Conservation (phyloP, 805 yeast species). For the Maudiozyma serrabonitensis region DNA sequence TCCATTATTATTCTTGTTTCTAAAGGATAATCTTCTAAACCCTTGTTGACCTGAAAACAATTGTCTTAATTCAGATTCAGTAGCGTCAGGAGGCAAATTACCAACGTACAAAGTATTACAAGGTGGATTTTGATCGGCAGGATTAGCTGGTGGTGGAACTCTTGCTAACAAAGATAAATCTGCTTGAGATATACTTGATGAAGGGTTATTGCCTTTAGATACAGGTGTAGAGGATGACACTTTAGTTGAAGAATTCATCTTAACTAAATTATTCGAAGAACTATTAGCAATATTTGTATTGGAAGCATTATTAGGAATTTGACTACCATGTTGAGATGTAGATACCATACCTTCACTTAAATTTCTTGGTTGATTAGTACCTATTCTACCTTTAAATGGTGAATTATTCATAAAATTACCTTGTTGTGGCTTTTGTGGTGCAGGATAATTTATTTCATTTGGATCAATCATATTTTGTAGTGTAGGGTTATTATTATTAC, state of each 20-base stretch:
- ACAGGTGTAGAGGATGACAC: conserved; percentile 3
- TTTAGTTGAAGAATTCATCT: neutral
- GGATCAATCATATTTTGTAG: neutral
- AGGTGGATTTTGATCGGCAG: conserved; percentile 98
- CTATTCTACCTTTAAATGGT: conserved; percentile 2
- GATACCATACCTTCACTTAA: neutral
- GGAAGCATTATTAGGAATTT: neutral
- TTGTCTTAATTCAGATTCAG: conserved; percentile 83
- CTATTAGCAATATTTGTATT: neutral
- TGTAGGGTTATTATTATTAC: neutral
- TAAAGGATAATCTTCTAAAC: conserved; percentile 82
- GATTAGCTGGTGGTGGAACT: conserved; percentile 89
- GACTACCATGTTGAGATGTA: neutral
- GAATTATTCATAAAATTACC: neutral
- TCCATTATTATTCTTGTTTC: conserved; percentile 51
- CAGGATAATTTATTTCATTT: neutral
- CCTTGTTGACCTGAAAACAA: conserved; percentile 85
- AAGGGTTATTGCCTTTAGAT: conserved; percentile 9
- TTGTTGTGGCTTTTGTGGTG: conserved; percentile 1
- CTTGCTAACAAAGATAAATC: conserved; percentile 66
- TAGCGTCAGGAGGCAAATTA: conserved; percentile 92
- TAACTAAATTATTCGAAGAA: neutral
- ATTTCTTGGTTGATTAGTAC: neutral
- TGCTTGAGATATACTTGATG: conserved; percentile 31
- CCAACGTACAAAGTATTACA: conserved; percentile 97